Evolutionary conservation across 2,329 filamentous ascomycete genomes (phyloP).

Genomic region (Metarhizium robertsii): DNA sequence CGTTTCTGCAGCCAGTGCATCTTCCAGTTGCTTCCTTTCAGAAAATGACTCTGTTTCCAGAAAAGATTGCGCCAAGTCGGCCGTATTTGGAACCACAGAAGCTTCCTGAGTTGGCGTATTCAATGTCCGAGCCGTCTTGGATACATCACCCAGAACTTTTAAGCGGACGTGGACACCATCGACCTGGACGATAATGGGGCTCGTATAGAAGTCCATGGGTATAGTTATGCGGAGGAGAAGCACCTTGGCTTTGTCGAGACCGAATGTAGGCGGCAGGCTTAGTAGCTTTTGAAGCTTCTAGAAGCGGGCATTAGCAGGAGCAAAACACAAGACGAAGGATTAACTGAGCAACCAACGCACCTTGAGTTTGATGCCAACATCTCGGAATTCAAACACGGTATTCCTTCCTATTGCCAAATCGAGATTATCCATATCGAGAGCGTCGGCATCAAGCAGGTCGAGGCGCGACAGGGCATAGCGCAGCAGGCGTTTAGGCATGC

Average conservation of each 20-base stretch:
- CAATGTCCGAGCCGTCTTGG: conserved; percentile 32
- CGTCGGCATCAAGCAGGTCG: conserved; percentile 80
- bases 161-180: conserved; percentile 70
- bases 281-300: conserved; percentile 73
- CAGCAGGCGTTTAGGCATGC: conserved; percentile 81
- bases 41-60: conserved; percentile 59
- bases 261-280: conserved; percentile 62
- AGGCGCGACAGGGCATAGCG: conserved; percentile 76
- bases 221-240: conserved; percentile 70
- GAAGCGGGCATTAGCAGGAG: conserved; percentile 11
- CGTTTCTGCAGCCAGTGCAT: conserved; percentile 54
- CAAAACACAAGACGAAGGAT: conserved; percentile 11
- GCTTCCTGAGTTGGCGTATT: conserved; percentile 18
- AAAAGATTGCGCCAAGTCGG: conserved; percentile 69
- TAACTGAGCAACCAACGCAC: conserved; percentile 31
- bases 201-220: conserved; percentile 79
- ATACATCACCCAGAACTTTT: conserved; percentile 32
- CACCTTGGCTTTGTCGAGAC: conserved; percentile 65
- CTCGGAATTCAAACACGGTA: conserved; percentile 74
- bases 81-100: conserved; percentile 52
- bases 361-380: conserved; percentile 74
- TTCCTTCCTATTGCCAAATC: conserved; percentile 76
- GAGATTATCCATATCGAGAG: conserved; percentile 75
- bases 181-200: conserved; percentile 72
- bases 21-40: conserved; percentile 59